A percentile compares a stretch with the other conserved stretches of the same genome.
Conservation (phyloP, 371 early-diverging fungal genomes). For the Amoeboaphelidium protococcarum region DNA sequence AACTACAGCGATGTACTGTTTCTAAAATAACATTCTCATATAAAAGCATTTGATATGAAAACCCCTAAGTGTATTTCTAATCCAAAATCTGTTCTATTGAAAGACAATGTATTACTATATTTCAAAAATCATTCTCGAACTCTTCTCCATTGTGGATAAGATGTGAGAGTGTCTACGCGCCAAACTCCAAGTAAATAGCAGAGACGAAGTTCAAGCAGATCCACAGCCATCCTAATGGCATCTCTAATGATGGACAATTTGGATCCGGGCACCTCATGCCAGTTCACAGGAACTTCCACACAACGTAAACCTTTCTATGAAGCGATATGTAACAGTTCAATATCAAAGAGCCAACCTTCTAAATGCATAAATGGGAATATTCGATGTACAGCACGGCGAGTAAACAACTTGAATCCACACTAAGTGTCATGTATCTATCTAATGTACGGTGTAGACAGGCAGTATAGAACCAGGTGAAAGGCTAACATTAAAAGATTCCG, state of each 20-base stretch:
- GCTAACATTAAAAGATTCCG: constrained; percentile 72
- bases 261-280: constrained; percentile 87
- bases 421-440: constrained; percentile 69
- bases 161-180: constrained; percentile 11
- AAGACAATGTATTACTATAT: background rate
- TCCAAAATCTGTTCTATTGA: background rate
- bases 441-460: constrained; percentile 33
- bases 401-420: constrained; percentile 85
- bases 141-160: background rate
- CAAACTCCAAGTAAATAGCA: constrained; percentile 62
- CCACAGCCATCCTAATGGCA: constrained; percentile 62
- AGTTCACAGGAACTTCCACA: constrained; percentile 61
- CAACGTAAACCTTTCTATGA: constrained; percentile 35
- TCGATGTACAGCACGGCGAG: constrained; percentile 37
- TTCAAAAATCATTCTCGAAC: background rate
- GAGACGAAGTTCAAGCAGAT: constrained; percentile 54
- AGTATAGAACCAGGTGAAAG: constrained; percentile 57
- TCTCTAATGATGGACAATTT: constrained; percentile 65
- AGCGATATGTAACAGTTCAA: constrained; percentile 68
- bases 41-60: background rate
- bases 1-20: background rate
- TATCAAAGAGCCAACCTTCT: constrained; percentile 87
- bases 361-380: constrained; percentile 76
- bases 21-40: no score
- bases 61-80: background rate